Evolutionary conservation across 2,329 filamentous ascomycete genomes (phyloP).

Genomic region (Beauveria bassiana): DNA sequence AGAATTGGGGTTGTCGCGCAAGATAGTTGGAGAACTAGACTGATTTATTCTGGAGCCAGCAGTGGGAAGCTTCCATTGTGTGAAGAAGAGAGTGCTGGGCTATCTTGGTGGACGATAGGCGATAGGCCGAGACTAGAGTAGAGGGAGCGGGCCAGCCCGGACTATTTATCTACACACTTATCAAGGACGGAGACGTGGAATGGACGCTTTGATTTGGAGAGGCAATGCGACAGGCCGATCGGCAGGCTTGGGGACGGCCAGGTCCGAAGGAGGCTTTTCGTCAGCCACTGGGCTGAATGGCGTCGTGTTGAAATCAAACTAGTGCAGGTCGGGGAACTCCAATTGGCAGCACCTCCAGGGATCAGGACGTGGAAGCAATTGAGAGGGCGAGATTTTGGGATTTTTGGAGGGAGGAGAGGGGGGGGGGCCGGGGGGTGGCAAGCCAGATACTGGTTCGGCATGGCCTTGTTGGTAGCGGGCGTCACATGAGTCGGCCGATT

Average conservation of each 20-base stretch:
- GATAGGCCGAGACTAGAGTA: not conserved
- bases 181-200: not conserved
- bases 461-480: not conserved
- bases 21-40: not conserved
- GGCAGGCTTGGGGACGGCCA: not conserved
- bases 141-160: not conserved
- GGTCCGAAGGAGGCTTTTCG: slow-evolving; percentile 2
- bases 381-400: not conserved
- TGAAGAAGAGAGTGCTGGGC: not conserved
- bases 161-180: slow-evolving; percentile 3
- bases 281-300: not conserved
- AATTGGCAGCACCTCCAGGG: not conserved
- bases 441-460: not conserved
- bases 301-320: not conserved
- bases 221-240: not conserved
- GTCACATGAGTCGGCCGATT: not conserved
- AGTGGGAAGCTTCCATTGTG: not conserved
- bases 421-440: not conserved
- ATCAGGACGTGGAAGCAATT: not conserved
- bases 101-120: not conserved
- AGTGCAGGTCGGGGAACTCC: not conserved
- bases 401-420: not conserved
- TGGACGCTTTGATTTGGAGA: not conserved
- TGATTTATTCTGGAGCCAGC: not conserved
- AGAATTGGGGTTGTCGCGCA: not conserved